phyloP scores from a whole-genome alignment of 2,329 filamentous ascomycete genomes.

The Aureobasidium sp. region DNA sequence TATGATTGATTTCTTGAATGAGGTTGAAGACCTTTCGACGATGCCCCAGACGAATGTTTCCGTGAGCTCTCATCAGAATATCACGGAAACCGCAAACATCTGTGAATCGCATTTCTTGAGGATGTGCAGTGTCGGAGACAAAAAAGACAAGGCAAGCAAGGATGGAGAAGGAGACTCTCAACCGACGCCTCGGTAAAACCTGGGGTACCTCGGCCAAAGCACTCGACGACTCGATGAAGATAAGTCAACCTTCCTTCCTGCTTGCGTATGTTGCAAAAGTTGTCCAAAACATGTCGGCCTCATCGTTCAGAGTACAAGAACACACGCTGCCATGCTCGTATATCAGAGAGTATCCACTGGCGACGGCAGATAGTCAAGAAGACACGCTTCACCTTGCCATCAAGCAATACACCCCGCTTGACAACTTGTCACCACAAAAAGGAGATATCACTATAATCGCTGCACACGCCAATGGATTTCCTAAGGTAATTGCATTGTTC shows the following conservation, averaged over 20 bases:
- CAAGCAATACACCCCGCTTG: slow-evolving; percentile 79
- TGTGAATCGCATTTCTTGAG: background rate
- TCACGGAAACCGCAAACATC: background rate
- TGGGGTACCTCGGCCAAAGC: slow-evolving; percentile 4
- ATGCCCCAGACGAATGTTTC: background rate
- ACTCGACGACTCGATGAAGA: background rate
- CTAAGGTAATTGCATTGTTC: slow-evolving; percentile 48
- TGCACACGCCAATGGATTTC: slow-evolving; percentile 86
- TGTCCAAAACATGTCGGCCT: slow-evolving; percentile 30
- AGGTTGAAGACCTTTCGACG: too few relatives aligned
- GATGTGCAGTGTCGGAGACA: background rate
- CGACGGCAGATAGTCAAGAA: slow-evolving; percentile 65
- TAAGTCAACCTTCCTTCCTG: background rate
- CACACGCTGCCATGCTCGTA: slow-evolving; percentile 69
- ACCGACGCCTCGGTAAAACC: slow-evolving; percentile 6
- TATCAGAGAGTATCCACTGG: slow-evolving; percentile 72
- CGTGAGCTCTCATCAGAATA: background rate
- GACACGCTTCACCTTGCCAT: slow-evolving; percentile 66
- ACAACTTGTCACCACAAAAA: slow-evolving; percentile 59
- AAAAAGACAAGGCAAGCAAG: background rate
- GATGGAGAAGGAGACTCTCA: background rate
- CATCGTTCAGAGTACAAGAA: slow-evolving; percentile 59
- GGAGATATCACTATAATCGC: slow-evolving; percentile 81
- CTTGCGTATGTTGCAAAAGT: background rate
- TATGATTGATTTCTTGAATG: too few relatives aligned